These are phyloP conservation scores for Hymenoscyphus infarciens DNA, from an alignment of 2,329 filamentous ascomycete species.

Conservation along the genomic window DNA sequence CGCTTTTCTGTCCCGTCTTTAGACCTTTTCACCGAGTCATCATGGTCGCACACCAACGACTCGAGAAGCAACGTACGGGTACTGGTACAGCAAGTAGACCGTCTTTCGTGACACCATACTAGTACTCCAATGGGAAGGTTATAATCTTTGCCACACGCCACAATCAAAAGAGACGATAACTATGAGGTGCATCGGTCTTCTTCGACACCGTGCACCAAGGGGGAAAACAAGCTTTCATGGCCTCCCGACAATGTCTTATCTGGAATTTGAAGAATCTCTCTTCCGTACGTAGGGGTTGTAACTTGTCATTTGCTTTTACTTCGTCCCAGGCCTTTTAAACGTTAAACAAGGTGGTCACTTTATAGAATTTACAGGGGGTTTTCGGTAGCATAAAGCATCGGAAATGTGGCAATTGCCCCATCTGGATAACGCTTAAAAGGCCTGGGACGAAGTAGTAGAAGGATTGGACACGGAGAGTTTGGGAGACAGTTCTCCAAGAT, in stretches of 20 bases:
- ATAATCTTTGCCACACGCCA: neutral
- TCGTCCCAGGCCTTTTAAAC: too few species aligned
- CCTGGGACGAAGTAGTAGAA: too few species aligned
- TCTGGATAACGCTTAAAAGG: too few species aligned
- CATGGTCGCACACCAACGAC: neutral
- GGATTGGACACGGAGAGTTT: neutral
- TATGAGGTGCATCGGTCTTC: neutral
- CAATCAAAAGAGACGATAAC: neutral
- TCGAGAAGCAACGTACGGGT: too few species aligned
- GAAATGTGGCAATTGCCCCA: too few species aligned
- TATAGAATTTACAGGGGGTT: too few species aligned
- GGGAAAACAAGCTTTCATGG: constrained; percentile 1
- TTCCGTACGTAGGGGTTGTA: neutral
- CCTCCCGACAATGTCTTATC: neutral
- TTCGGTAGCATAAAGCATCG: too few species aligned
- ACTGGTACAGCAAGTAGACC: too few species aligned
- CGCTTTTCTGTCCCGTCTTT: neutral
- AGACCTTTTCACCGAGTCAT: neutral
- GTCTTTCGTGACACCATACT: neutral
- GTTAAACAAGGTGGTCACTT: too few species aligned
- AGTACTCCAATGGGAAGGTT: neutral
- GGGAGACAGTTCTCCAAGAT: neutral
- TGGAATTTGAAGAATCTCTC: too few species aligned
- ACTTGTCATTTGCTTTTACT: neutral
- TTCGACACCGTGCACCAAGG: neutral